Conservation (phyloP, 345 rosid genomes). For the Crucihimalaya himalaica region DNA sequence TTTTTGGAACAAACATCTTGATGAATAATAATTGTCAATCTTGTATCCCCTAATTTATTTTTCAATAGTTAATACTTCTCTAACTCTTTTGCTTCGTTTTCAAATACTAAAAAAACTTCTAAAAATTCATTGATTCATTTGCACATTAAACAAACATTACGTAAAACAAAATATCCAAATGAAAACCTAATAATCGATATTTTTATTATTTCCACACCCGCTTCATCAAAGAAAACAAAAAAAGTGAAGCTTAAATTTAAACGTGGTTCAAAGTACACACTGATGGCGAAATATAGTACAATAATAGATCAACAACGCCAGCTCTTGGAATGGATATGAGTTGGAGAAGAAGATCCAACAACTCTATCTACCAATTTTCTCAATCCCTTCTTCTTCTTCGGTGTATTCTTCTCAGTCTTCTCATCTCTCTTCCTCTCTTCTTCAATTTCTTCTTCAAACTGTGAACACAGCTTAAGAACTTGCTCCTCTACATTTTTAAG, state of each 20-base stretch:
- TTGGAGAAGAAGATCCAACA: slow-evolving; percentile 44
- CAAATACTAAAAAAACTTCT: neutral
- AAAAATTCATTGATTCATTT: neutral
- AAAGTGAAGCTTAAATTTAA: neutral
- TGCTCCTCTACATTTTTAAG: slow-evolving; percentile 38
- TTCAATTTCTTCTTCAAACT: slow-evolving; percentile 34
- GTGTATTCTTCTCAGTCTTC: neutral
- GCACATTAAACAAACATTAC: neutral
- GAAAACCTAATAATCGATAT: neutral
- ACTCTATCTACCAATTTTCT: slow-evolving; percentile 37
- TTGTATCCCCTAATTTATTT: too few species aligned
- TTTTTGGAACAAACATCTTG: neutral
- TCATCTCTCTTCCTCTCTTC: slow-evolving; percentile 26
- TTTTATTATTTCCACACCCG: neutral
- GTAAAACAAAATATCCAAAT: neutral
- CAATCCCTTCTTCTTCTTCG: slow-evolving; percentile 36
- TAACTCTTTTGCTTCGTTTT: neutral
- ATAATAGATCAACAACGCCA: slow-evolving; percentile 33
- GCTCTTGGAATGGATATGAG: slow-evolving; percentile 21
- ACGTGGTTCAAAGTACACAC: neutral
- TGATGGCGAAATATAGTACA: neutral
- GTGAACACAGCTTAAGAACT: slow-evolving; percentile 37
- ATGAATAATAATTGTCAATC: neutral
- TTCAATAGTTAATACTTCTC: too few species aligned
- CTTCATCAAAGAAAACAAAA: neutral